Base-by-base conservation (phyloP, 2,329 filamentous ascomycete species). In the Verticillium zaregamsianum region DNA sequence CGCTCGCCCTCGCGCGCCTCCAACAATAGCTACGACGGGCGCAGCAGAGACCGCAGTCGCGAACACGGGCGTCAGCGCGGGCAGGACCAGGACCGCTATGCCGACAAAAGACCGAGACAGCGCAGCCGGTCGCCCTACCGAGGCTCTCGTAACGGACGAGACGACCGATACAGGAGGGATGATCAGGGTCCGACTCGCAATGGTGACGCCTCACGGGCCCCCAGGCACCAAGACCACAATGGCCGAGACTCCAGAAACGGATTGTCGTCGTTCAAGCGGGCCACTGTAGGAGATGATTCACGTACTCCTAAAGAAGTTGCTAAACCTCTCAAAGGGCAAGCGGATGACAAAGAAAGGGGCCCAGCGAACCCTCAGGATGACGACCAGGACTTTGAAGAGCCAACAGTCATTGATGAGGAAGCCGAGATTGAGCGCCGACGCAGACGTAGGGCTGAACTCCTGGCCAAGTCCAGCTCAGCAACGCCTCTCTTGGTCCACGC, bases 341-440 rank as follows among this genome's bases (percentile, higher is more conserved):
- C 82, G 74, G 76, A 63, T 45, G 55, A 55, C 23, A 37, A 32
- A 25, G 60, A 56, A 25, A 31, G 58, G 9, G 39, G 70, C 65
- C 66, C 67, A 68, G 72, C 73, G 68, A 67, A 65, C 61, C 63
- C 71, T 62, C 66, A 71, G 17, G 77, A 71, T 66, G 72, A 70
- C 11, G 73, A 76, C 66, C 74, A 77, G 62, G 80, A 84, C 64
- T 80, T 76, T 66, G 79, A 83, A 64, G 82, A 85, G 66, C 78
- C 83, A 61, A 81, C 87, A 68, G 81, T 84, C n/a, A 73, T 92
- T 67, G 90, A 96, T 73, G 91, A 96, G 78, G 90, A 90, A 65
- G 88, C 90, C 67, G 83, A 94, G 70, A 90, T 97, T 69, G 91
- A 96, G 74, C 89, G 92, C 69, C 90, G 93, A 61, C 90, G 93